These are phyloP conservation scores for Leishmania tarentolae DNA, from an alignment of 208 protist genomes.

Conservation along the genomic window DNA sequence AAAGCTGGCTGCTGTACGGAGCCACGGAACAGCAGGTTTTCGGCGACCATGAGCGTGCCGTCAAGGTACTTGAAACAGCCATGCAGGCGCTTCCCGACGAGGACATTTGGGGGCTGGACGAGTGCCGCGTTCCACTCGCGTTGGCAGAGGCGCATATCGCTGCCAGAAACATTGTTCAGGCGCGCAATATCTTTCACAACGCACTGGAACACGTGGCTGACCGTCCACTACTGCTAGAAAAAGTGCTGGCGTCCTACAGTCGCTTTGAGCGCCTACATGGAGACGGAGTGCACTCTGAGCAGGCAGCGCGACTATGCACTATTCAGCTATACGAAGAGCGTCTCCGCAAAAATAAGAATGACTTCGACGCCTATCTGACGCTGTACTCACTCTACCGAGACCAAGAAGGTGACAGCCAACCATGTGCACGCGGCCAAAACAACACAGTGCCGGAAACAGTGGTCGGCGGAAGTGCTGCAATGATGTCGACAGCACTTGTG, in stretches of 20 bases:
- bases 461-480: not conserved
- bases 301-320: slow-evolving; percentile 39
- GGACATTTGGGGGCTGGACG: slow-evolving; percentile 37
- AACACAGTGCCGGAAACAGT: not conserved
- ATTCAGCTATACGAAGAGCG: slow-evolving; percentile 67
- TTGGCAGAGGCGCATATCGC: slow-evolving; percentile 53
- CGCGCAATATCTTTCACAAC: slow-evolving; percentile 53
- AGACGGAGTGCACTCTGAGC: slow-evolving; percentile 40
- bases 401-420: slow-evolving; percentile 21
- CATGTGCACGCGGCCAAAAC: not conserved
- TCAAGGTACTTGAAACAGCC: slow-evolving; percentile 69
- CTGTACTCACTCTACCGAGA: slow-evolving; percentile 74
- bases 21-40: slow-evolving; percentile 86
- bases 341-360: slow-evolving; percentile 45
- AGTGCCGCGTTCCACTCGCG: slow-evolving; percentile 75
- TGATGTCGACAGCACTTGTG: not conserved
- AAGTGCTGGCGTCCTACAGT: slow-evolving; percentile 63
- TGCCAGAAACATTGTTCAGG: slow-evolving; percentile 35
- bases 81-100: slow-evolving; percentile 72
- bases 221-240: slow-evolving; percentile 36
- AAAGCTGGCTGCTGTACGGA: slow-evolving; percentile 90
- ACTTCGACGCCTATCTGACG: slow-evolving; percentile 75
- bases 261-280: slow-evolving; percentile 68
- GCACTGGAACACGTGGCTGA: slow-evolving; percentile 48
- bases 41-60: slow-evolving; percentile 44